A percentile compares a stretch with the other conserved stretches of the same genome.
These are phyloP conservation scores for Arthrobotrys pseudoclavata DNA, from an alignment of 2,329 filamentous ascomycete species.

Conservation along the genomic window DNA sequence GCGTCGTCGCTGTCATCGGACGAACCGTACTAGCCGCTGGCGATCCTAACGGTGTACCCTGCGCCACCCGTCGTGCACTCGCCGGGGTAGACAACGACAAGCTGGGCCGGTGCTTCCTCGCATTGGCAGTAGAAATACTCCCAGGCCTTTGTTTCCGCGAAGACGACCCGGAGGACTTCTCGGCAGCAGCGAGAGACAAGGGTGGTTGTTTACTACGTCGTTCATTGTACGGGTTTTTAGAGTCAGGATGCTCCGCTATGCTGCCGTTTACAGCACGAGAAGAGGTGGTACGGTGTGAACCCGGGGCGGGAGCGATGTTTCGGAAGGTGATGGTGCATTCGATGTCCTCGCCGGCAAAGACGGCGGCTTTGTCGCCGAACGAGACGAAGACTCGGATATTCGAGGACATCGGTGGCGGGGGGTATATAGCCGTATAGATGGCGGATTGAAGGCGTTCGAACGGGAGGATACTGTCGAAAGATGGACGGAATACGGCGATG, in stretches of 20 bases:
- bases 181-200: constrained; percentile 59
- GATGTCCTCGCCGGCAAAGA: constrained; percentile 96
- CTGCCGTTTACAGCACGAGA: constrained; percentile 58
- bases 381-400: constrained; percentile 96
- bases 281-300: constrained; percentile 64
- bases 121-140: constrained; percentile 66
- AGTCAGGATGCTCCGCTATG: constrained; percentile 46
- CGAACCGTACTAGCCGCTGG: constrained; percentile 59
- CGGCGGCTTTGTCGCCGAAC: constrained; percentile 87
- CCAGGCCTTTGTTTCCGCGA: constrained; percentile 61
- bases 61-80: constrained; percentile 19
- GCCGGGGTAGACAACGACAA: constrained; percentile 72
- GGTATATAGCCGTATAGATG: neutral
- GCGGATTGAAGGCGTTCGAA: neutral
- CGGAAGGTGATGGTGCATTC: constrained; percentile 97
- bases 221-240: constrained; percentile 44
- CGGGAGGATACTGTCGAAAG: neutral
- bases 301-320: constrained; percentile 75
- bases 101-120: constrained; percentile 76
- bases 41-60: constrained; percentile 37
- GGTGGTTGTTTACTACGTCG: constrained; percentile 60
- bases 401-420: constrained; percentile 46
- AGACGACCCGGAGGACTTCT: constrained; percentile 49
- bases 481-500: constrained; percentile 2
- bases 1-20: constrained; percentile 50